A percentile compares a stretch with the other conserved stretches of the same genome.
These are phyloP conservation scores for Suhomyces bribrorum DNA, from an alignment of 1,139 yeast species.

Conservation along the genomic window DNA sequence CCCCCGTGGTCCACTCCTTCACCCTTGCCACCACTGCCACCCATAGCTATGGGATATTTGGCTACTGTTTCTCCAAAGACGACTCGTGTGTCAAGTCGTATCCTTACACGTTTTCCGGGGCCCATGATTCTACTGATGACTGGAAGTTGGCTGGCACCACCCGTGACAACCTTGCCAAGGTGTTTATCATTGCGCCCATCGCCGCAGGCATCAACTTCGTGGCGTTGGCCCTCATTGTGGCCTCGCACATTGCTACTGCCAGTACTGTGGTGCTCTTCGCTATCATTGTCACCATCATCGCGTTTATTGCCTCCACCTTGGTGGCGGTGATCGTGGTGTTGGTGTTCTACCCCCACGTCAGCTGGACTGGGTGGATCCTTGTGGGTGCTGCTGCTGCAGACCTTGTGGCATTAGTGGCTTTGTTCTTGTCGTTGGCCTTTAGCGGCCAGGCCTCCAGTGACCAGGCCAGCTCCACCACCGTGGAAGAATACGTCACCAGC, in stretches of 20 bases:
- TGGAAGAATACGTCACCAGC: constrained; percentile 5
- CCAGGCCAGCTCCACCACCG: constrained; percentile 5
- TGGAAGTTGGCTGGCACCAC: constrained; percentile 47
- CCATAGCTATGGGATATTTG: constrained; percentile 81
- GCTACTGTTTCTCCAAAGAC: constrained; percentile 55
- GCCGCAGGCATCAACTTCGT: constrained; percentile 77
- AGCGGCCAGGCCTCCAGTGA: constrained; percentile 10
- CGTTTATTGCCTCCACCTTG: constrained; percentile 54
- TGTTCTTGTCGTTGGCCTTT: constrained; percentile 28
- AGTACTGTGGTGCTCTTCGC: constrained; percentile 21
- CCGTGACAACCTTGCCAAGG: constrained; percentile 65
- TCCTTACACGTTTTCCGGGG: constrained; percentile 30
- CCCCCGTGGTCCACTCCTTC: constrained; percentile 44
- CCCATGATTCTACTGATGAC: constrained; percentile 20
- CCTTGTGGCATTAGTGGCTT: constrained; percentile 35
- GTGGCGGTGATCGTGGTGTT: constrained; percentile 56
- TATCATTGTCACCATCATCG: constrained; percentile 37
- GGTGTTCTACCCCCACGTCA: constrained; percentile 60
- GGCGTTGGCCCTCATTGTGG: constrained; percentile 12
- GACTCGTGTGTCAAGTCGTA: constrained; percentile 35
- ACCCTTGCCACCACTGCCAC: constrained; percentile 40
- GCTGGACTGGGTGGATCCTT: constrained; percentile 71
- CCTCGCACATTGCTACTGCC: constrained; percentile 14
- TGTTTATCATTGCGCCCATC: constrained; percentile 77
- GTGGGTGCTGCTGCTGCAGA: constrained; percentile 64